Conservation (phyloP, 2,329 filamentous ascomycete species). For the Verticillium dahliae region DNA sequence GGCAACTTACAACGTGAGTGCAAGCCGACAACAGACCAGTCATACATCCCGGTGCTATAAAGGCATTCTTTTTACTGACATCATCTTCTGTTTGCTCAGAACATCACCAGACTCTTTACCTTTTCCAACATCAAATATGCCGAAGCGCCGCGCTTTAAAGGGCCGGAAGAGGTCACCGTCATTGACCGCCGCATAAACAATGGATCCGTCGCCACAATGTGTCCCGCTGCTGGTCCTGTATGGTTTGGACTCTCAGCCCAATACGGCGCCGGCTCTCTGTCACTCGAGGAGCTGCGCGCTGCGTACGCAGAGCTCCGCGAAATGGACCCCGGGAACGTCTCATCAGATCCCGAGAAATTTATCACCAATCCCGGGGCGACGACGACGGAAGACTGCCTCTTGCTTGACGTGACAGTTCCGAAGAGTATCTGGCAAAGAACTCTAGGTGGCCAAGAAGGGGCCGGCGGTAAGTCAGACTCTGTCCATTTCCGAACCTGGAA, state of each 20-base stretch:
- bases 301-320: neutral
- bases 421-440: slow-evolving; percentile 20
- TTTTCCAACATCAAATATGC: neutral
- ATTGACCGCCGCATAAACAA: neutral
- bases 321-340: neutral
- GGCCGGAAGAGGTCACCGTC: neutral
- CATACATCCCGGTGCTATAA: too few relatives aligned
- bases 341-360: neutral
- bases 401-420: slow-evolving; percentile 33
- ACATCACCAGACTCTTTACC: neutral
- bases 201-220: neutral
- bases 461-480: slow-evolving; percentile 10
- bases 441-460: slow-evolving; percentile 11
- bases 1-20: neutral
- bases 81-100: neutral
- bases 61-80: neutral
- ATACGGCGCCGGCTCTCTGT: neutral
- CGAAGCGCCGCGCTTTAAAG: neutral
- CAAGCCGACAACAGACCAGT: too few relatives aligned
- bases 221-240: neutral
- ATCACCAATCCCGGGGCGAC: neutral
- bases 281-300: neutral
- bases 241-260: neutral
- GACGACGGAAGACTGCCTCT: slow-evolving; percentile 29
- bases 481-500: slow-evolving; percentile 7